Evolutionary conservation across 2,329 filamentous ascomycete genomes (phyloP), one percentile per base, ranked within the genome.

Genomic region (Rhynchosporium secalis): DNA sequence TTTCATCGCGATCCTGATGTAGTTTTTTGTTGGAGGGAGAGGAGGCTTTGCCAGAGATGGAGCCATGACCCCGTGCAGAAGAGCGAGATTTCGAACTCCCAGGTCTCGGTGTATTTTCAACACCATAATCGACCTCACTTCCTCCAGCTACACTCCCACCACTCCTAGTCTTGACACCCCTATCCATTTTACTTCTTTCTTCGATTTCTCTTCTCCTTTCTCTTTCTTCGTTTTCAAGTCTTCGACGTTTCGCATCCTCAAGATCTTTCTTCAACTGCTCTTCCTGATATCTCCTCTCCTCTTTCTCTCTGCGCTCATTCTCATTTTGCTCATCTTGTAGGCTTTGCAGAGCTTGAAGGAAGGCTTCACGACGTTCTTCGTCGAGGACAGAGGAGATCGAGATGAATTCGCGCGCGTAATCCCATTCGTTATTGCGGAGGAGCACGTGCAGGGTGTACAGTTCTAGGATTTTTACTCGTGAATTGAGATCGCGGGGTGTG

Each of bases 381-480:
- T 98, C 94, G 1, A 99, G 82, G 31, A 96, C 86, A 52, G 94
- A 87, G 74, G 88, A 95, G 72, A 92, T 86, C 71, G 83, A 86
- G 72, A 98, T 96, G 75, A 98, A 98, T 70, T 96, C 91, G 63
- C 86, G 85, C 3, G 95, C 92, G 71, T 97, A 97, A 62, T 96
- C 91, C 95, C 95, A 99, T 77, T 98, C 92, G 61, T 91, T 87
- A 70, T 97, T 98, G 58, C 92, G 85, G 4, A 94, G 87, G n/a
- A 99, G 85, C 7, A 98, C 91, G 73, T 99, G 95, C 4, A 99
- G 83, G 1, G 92, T 96, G 75, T 97, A 99, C 8, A 99, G 82
- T 77, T 99, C 95, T 56, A 99, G 85, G 47, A 99, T 90, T 78
- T 96, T 96, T 66, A 97, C 87, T 51, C 92, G 85, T 4, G 91